Evolutionary conservation across 345 rosid genomes (phyloP).

Genomic region (Aquilaria yunnanensis): DNA sequence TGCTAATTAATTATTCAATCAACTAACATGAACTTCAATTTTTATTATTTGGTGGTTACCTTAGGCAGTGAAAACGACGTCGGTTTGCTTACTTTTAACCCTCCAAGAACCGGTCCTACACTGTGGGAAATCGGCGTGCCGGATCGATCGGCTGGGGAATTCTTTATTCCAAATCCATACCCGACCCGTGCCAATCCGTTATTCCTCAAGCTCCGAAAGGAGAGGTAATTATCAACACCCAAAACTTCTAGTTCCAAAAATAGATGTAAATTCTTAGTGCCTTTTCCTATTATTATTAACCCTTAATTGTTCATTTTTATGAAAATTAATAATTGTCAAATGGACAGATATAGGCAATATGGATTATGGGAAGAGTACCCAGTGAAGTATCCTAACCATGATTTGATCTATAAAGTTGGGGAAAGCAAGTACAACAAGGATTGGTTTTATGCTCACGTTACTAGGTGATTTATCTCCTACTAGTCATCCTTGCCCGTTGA

Average conservation of each 20-base stretch:
- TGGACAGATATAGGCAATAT: constrained; percentile 63
- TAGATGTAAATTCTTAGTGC: too few relatives aligned
- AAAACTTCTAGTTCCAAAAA: too few relatives aligned
- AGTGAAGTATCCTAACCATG: constrained; percentile 21
- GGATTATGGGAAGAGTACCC: constrained; percentile 50
- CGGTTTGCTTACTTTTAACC: constrained; percentile 41
- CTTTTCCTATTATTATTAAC: too few relatives aligned
- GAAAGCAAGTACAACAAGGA: constrained; percentile 34
- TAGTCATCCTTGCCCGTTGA: too few relatives aligned
- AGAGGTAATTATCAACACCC: constrained; percentile 25
- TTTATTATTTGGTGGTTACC: too few relatives aligned
- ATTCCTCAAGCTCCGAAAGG: constrained; percentile 7
- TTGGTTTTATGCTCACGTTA: constrained; percentile 87
- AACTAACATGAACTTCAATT: too few relatives aligned
- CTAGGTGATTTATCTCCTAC: constrained; percentile 27
- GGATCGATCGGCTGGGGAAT: constrained; percentile 69
- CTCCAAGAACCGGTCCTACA: constrained; percentile 77
- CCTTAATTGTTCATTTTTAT: too few relatives aligned
- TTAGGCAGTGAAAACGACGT: constrained; percentile 40
- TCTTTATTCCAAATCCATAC: constrained; percentile 54
- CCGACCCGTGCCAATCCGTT: constrained; percentile 44
- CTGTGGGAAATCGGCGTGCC: constrained; percentile 85
- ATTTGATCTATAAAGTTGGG: constrained; percentile 48
- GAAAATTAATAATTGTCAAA: too few relatives aligned
- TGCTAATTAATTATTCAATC: too few relatives aligned